Evolutionary conservation across 306 rosid genomes (phyloP).

Genomic region (Vigna hirtella): DNA sequence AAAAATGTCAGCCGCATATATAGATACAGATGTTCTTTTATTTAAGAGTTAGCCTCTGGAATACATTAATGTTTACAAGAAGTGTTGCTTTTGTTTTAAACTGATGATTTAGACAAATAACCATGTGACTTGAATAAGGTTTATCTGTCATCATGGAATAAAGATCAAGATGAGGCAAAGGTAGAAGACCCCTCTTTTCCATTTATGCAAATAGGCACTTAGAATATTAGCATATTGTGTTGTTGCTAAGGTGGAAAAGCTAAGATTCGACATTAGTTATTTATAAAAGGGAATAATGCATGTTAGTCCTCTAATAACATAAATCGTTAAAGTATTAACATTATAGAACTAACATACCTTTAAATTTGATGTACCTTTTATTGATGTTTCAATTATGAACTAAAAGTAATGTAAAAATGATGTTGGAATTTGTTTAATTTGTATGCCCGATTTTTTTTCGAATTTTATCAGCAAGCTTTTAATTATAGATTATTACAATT

Average conservation of each 20-base stretch:
- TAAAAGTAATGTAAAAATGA: neutral
- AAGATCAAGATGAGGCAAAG: conserved; percentile 18
- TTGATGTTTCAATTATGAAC: neutral
- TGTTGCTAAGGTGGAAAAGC: conserved; percentile 30
- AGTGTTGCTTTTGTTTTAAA: conserved; percentile 4
- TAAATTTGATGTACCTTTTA: neutral
- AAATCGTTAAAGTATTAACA: neutral
- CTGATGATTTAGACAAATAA: neutral
- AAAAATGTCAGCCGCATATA: neutral
- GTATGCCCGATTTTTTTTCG: neutral
- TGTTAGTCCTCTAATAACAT: neutral
- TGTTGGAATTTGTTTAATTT: neutral
- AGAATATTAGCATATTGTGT: conserved; percentile 26
- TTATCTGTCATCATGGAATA: conserved; percentile 15
- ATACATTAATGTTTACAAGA: neutral
- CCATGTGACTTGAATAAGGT: conserved; percentile 26
- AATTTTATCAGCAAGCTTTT: neutral
- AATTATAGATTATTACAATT: neutral
- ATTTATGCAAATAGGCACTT: conserved; percentile 30
- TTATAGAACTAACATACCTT: neutral
- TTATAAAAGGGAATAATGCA: neutral
- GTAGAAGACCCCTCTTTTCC: neutral
- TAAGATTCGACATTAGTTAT: neutral
- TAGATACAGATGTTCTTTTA: neutral
- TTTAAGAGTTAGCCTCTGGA: neutral